These are phyloP conservation scores for Monosiga brevicollis DNA, from an alignment of 78 protist species.

Conservation along the genomic window DNA sequence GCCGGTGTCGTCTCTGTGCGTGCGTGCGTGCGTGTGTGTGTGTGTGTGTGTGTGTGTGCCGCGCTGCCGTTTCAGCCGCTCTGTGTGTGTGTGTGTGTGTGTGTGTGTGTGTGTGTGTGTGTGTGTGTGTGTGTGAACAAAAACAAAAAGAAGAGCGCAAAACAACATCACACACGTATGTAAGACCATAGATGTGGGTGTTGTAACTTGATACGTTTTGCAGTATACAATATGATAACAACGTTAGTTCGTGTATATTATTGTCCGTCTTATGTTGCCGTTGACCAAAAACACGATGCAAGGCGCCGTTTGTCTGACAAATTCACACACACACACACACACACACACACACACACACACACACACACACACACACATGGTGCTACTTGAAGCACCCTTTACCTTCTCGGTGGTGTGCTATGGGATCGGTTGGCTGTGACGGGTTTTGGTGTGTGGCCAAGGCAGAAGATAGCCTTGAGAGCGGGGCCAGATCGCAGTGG, in stretches of 20 bases:
- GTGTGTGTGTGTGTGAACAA: not conserved
- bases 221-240: too few species aligned
- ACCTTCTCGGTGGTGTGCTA: not conserved
- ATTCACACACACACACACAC: not conserved
- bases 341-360: not conserved
- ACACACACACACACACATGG: not conserved
- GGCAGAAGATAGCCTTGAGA: not conserved
- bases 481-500: too few species aligned
- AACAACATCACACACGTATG: not conserved
- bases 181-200: not conserved
- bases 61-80: not conserved
- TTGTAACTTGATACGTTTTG: too few species aligned
- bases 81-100: not conserved
- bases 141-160: not conserved
- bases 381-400: not conserved
- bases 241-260: too few species aligned
- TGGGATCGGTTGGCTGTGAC: not conserved
- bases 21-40: too few species aligned
- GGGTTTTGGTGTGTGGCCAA: not conserved
- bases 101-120: not conserved
- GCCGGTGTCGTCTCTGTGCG: too few species aligned
- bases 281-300: too few species aligned
- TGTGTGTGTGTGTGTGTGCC: too few species aligned
- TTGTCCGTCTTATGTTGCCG: too few species aligned
- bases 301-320: too few species aligned